Evolutionary conservation across 108 stramenopile species (phyloP), one percentile per base, ranked within the genome.

Genomic region (Cyclostephanos invisitatus): DNA sequence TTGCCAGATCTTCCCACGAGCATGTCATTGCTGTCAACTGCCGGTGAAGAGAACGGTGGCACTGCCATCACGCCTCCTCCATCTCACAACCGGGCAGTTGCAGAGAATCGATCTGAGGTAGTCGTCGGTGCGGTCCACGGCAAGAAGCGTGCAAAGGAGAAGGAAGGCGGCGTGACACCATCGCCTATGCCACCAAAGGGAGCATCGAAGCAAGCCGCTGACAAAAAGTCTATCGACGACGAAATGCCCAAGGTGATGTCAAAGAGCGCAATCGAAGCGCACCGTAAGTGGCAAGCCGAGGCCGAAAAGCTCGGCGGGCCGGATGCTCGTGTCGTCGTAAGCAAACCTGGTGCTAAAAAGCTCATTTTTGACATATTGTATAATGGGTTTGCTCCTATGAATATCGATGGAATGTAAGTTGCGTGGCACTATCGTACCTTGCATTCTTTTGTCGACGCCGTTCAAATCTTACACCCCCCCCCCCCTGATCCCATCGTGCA

Each of bases 341-440:
- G 75, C 72, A 89, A 87, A 64, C 62, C 74, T 0, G 78, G 63
- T n/a, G 90, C 89, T 0, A 91, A 91, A 75, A 88, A 93, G 72
- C 24, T 87, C 21, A 82, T 93, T 36, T 88, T 86, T 61, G 89
- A 91, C 55, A 56, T 82, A 50, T 54, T 91, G 57, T 72, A 80
- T 47, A 87, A 91, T 68, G 70, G 64, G n/a, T 90, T 93, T 62
- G 54, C 68, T 29, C 92, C 92, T 10, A 88, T 91, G 86, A 91
- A 93, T 59, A 90, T 93, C 60, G 88, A 87, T 2, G 77, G 88
- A 46, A 73, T 91, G 48, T 85, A 82, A 80, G 83, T 83, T 51
- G 18, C 24, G 7, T 32, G 32, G 25, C 15, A 32, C 10, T 62
- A 18, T 40, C 24, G 24, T 18, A 4, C 24, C 24, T 27, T 59